Percentiles rank a stretch among this genome's conserved stretches.
These are phyloP conservation scores for Persicaria tinctoria DNA, from an alignment of 148 eudicot species.

Conservation along the genomic window DNA sequence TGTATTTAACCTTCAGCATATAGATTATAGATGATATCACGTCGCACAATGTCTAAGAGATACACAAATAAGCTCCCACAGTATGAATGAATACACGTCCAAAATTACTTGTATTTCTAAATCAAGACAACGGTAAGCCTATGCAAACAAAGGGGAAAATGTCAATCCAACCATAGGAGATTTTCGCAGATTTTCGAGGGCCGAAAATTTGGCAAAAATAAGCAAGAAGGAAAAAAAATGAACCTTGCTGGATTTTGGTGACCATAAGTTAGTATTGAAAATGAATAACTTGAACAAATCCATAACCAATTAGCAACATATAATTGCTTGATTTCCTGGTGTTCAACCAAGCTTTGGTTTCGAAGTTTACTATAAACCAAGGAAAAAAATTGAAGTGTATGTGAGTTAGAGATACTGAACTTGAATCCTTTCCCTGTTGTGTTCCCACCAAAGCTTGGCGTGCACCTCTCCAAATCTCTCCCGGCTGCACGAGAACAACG, in stretches of 20 bases:
- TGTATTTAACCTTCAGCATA: no score
- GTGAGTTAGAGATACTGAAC: constrained; percentile 54
- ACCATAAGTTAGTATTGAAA: neutral
- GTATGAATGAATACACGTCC: no score
- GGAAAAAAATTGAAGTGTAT: constrained; percentile 6
- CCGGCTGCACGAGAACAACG: constrained; percentile 39
- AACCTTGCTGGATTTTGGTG: neutral
- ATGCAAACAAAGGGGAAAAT: neutral
- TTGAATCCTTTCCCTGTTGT: constrained; percentile 81
- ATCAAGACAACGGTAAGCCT: neutral
- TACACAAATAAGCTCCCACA: no score
- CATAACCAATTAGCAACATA: constrained; percentile 1
- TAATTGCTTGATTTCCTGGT: neutral
- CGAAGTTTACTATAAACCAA: neutral
- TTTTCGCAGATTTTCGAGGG: no score
- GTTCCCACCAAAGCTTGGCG: constrained; percentile 82
- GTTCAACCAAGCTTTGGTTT: neutral
- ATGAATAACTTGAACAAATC: neutral
- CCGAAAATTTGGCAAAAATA: neutral
- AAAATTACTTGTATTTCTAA: no score
- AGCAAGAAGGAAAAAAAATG: neutral
- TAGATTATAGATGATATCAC: no score
- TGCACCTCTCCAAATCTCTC: constrained; percentile 69
- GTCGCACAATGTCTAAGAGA: no score
- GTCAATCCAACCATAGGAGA: neutral